Evolutionary conservation across 345 rosid genomes (phyloP), one percentile per base, ranked within the genome.

Genomic region (Salix dunnii): DNA sequence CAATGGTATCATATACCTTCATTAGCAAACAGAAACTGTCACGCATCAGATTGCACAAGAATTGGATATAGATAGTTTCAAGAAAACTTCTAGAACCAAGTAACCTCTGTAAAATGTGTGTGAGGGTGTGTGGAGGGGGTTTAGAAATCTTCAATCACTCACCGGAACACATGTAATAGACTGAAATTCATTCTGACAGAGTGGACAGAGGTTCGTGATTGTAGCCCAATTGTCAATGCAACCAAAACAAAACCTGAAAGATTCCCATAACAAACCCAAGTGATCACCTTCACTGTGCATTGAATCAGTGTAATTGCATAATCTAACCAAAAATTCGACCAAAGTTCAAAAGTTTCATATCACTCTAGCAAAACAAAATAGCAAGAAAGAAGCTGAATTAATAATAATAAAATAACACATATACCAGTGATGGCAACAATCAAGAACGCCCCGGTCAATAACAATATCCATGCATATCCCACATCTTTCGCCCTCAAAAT

Each of bases 141-240:
- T 68, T 58, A 36, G 72, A 28, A 40, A 69, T 31, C 49, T 28
- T 35, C 35, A 42, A 79, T 71, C 69, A 81, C 99, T 89, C 88
- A 96, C 98, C 17, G 98, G 97, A 79, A 96, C 95, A 82, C 99
- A 96, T 63, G 99, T 93, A 80, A 96, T 96, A 81, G 88, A 74
- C 79, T 93, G 98, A 88, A 96, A 96, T 86, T 92, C 99, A 81
- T 87, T 89, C 82, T 96, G 99, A 86, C 99, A 96, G 27, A 96
- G 97, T 23, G 99, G 98, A 83, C 99, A 96, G 1, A 96, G 94
- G 85, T 91, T 96, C 80, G 96, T 93, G 84, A 96, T 96, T 43
- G 98, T 87, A 77, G 98, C 85, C 99, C 99, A 96, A 79, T 93
- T 92, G 84, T 96, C 99, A 85, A 96, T 93, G 76, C 99, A 96